These are phyloP conservation scores for Panaeolus cyanescens DNA, from an alignment of 768 basidiomycete species.

Conservation along the genomic window DNA sequence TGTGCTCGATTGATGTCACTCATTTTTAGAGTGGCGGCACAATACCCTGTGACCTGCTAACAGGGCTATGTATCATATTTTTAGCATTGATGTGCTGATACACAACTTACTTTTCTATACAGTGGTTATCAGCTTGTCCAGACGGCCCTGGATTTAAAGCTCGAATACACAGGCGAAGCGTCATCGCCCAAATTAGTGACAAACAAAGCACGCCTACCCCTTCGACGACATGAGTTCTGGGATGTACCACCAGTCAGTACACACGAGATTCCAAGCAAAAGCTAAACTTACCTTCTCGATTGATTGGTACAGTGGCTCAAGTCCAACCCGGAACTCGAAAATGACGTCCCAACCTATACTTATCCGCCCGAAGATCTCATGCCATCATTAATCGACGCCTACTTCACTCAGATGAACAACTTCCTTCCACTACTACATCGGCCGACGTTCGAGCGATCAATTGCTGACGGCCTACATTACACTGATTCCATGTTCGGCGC, in stretches of 20 bases:
- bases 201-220: conserved; percentile 4
- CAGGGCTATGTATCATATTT: neutral
- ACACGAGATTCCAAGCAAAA: neutral
- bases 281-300: neutral
- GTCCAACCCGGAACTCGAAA: neutral
- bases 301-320: neutral
- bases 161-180: conserved; percentile 45
- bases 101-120: neutral
- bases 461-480: conserved; percentile 47
- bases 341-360: neutral
- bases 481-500: conserved; percentile 49
- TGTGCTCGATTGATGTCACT: neutral
- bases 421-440: conserved; percentile 65
- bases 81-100: neutral
- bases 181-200: conserved; percentile 20
- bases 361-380: conserved; percentile 5
- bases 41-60: neutral
- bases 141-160: conserved; percentile 55
- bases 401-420: conserved; percentile 53
- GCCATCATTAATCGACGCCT: conserved; percentile 42
- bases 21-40: neutral
- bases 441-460: conserved; percentile 54
- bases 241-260: conserved; percentile 41
- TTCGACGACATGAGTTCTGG: conserved; percentile 48
- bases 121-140: conserved; percentile 52